Base-by-base conservation (phyloP, 495 filamentous ascomycete species). In the Podospora comata region DNA sequence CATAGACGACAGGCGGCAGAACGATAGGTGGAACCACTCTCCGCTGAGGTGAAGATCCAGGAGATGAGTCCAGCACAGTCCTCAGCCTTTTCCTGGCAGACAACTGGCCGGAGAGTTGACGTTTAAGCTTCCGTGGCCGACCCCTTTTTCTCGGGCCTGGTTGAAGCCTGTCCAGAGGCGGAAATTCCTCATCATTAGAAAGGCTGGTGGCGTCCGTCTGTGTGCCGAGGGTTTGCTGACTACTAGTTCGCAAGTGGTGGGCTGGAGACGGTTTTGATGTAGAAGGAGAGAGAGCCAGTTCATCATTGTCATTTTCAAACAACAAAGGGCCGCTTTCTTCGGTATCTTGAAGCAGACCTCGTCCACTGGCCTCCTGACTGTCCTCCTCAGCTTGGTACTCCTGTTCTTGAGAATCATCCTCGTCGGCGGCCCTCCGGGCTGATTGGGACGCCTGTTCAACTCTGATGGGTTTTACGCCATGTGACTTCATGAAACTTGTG, bases 381-480 rank as follows among this genome's bases (percentile, higher is more conserved):
- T 88, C 85, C 55, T 88, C 85, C 39, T 85, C 86, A 2, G 67
- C 62, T 61, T 78, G 69, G 28, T 79, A 83, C 19, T 87, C 85
- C 59, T 77, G 74, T 5, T 86, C 82, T 59, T 85, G 84, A 0
- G 79, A 79, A 59, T 84, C 83, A 26, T 83, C 79, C n/a, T 80
- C 76, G 54, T 75, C 66, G 7, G 39, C 9, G 2, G 53, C 71
- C 56, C 63, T 71, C 61, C 68, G 72, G 13, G 74, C 63, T 62
- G 75, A 67, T 60, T 78, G 77, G 58, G 74, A 57, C 13, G 76
- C 76, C 11, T 70, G 57, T 13, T 79, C 75, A 44, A 91, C 76
- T 60, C 82, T 85, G 44, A 92, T 77, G 0, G 90, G 89, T 67
- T 84, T 86, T 7, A 92, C 67, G 0, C 90, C 90, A 56, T 87